Percentiles rank a stretch among this genome's conserved stretches.
phyloP scores from a whole-genome alignment of 495 filamentous ascomycete genomes.

The Terfezia boudieri region DNA sequence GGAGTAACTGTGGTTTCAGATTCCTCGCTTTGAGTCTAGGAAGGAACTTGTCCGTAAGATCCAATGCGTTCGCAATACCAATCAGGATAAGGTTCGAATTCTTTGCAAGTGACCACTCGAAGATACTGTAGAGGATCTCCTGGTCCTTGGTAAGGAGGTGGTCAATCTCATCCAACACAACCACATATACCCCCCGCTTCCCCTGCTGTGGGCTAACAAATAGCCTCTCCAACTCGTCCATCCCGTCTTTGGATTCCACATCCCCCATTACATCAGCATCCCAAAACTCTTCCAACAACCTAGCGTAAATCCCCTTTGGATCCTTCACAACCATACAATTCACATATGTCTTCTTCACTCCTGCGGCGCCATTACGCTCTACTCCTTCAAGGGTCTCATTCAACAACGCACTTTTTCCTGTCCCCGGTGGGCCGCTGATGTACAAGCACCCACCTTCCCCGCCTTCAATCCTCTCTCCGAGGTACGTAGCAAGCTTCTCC shows the following conservation, averaged over 20 bases:
- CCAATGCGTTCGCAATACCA: slow-evolving; percentile 90
- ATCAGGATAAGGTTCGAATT: slow-evolving; percentile 61
- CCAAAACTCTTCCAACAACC: slow-evolving; percentile 42
- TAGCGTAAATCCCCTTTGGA: slow-evolving; percentile 58
- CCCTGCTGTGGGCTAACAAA: slow-evolving; percentile 60
- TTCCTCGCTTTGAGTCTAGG: slow-evolving; percentile 83
- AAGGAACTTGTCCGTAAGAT: slow-evolving; percentile 84
- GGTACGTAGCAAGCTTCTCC: slow-evolving; percentile 42
- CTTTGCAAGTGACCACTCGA: slow-evolving; percentile 72
- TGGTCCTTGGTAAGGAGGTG: slow-evolving; percentile 70
- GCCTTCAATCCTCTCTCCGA: slow-evolving; percentile 36
- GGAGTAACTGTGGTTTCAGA: slow-evolving; percentile 68
- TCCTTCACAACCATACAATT: slow-evolving; percentile 93
- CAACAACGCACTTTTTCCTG: slow-evolving; percentile 87
- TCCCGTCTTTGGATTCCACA: slow-evolving; percentile 73
- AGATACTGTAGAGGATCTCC: slow-evolving; percentile 69
- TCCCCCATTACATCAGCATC: slow-evolving; percentile 29
- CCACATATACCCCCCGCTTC: slow-evolving; percentile 30
- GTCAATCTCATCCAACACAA: slow-evolving; percentile 87
- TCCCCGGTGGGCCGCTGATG: slow-evolving; percentile 85
- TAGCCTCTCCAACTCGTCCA: slow-evolving; percentile 97
- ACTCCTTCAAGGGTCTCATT: slow-evolving; percentile 47
- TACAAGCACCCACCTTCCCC: slow-evolving; percentile 68
- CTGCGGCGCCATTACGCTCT: slow-evolving; percentile 22
- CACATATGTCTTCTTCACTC: slow-evolving; percentile 49